Base-by-base conservation (phyloP, 106 monocot genomes). In the Acorus calamus region DNA sequence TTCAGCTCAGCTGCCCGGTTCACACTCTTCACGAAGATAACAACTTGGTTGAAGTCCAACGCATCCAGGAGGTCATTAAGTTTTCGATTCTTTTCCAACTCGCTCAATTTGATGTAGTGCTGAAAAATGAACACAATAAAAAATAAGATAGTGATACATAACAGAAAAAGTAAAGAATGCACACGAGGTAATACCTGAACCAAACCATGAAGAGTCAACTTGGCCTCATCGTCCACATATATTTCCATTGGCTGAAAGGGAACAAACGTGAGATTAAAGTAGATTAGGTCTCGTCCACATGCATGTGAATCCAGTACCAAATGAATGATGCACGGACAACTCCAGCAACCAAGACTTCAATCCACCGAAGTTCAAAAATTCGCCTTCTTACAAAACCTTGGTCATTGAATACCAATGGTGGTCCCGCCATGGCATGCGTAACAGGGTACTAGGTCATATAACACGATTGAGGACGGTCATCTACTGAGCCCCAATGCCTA, bases 161-260 rank as follows among this genome's bases (percentile, higher is more conserved):
- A 11, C 42, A 14, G 11, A n/a, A 43, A 7, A n/a, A 9, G 4
- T 58, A 28, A 28, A 28, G 28, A 49, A 4, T 5, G 47, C 7
- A 56, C 4, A 10, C 14, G 6, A 10, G 11, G 42, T 2, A 10
- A 44, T 80, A 99, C 98, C 92, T 99, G 98, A 47, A 99, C 98
- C 49, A 99, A 60, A 58, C 98, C 98, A 77, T 99, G 98, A 50
- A 99, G 75, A 42, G 98, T 99, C 44, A 99, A 61, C 51, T 99
- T 99, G 49, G 98, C 92, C 66, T 99, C 98, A 75, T 99, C 98
- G 48, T 99, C 98, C 11, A 99, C 98, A 77, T 99, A 99, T 49
- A 99, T 99, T 81, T 99, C 98, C 98, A 99, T 99, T 2, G 98
- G 98, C 98, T 99, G 98, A 71, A 88, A 91, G 72, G 77, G 47